Base-by-base conservation (phyloP, 345 rosid species). In the Citrus mangshanensis region DNA sequence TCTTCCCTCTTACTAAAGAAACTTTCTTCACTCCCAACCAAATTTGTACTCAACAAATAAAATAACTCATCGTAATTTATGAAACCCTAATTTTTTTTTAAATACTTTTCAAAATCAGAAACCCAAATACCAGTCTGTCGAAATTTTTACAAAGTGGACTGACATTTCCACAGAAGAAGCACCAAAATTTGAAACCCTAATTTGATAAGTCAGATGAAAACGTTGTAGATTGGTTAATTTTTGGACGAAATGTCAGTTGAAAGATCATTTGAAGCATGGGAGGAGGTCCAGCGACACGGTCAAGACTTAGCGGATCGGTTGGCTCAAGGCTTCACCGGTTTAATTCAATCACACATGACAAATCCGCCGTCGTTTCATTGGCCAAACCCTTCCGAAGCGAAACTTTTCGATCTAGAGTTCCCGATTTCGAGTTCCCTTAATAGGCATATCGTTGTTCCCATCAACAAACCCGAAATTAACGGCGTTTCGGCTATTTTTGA, bases 251-350 rank as follows among this genome's bases (percentile, higher is more conserved):
- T 93, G 97, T 95, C 98, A 18, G 92, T 89, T 68, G 98, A 92
- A 82, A 92, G 97, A 77, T 90, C 98, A 35, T 87, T 95, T 30
- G 98, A 93, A 84, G 97, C 97, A 9, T 95, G 98, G 98, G 98
- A 95, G 84, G 97, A 91, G 89, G 97, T 95, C 66, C 98, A 92
- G 76, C 84, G 98, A 73, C 98, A 95, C 34, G 98, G 98, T 14
- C 97, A 85, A 83, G 98, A 93, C 88, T 81, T 95, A 7, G 98
- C 98, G 32, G 98, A 92, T 80, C 74, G 97, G 76, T 85, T 95
- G 16, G 91, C 98, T 16, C 98, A 95, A 77, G 97, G 98, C 2
- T 92, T 95, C 78, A 86, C 93, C 0, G 98, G 98, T 60, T 81
- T 95, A 56, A 91, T 93, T 77, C 97, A 92, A 38, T 87, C 91